Evolutionary conservation across 2,329 filamentous ascomycete genomes (phyloP), one percentile per base, ranked within the genome.

Genomic region (Chrysosporium keratinophilum): DNA sequence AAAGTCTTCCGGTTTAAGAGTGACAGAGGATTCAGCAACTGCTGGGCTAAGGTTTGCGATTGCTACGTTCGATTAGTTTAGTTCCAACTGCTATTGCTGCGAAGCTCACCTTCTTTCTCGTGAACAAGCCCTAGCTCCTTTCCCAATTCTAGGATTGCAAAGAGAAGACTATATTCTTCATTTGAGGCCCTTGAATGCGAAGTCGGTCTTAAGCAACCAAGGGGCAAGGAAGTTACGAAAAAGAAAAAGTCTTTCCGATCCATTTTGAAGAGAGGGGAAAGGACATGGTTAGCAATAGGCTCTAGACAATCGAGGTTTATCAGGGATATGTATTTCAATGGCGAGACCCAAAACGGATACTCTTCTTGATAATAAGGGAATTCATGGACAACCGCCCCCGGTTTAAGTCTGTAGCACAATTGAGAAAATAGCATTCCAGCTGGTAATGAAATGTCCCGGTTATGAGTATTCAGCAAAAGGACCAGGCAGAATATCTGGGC

Each of bases 41-140:
- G 9, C 14, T 12, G 34, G 41, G 17, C 19, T 56, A 11, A 46
- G 45, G 37, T 34, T 60, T 60, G 58, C 15, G 44, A 52, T 28
- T 10, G 20, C 49, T 55, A 52, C 9, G 12, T 14, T 37, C 19
- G 10, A n/a, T 45, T 54, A 52, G 34, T 33, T 14, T 33, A 20
- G 34, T 7, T 23, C 31, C 17, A 10, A 17, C 14, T 50, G 5
- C 5, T 11, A 50, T 5, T 19, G 41, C 12, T 2, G 12, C 4
- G 34, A 1, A 14, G 54, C 49, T 34, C 69, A 80, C 81, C 75
- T 59, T 83, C 80, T 61, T 87, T 39, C 17, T 52, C 84, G 55
- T 84, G 82, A 1, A 88, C 80, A 15, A 87, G 69, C 1, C 84
- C 84, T 37, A 78, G 72, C 62, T 84, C 85, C 67, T 87, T 88